Evolutionary conservation across 2,329 filamentous ascomycete genomes (phyloP).

Genomic region (Xylariaceae sp.): DNA sequence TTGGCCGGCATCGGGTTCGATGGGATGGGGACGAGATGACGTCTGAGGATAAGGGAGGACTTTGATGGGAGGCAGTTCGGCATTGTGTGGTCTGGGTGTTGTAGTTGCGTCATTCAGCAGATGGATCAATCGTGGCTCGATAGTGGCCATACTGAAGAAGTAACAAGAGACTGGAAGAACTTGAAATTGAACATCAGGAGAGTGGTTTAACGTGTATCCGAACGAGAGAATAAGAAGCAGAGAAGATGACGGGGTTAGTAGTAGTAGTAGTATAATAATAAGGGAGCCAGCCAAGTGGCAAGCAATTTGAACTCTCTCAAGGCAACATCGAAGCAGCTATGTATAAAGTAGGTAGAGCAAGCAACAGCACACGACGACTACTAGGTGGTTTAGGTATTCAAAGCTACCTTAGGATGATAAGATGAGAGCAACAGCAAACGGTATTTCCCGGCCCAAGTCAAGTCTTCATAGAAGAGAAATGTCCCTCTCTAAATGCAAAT

Average conservation of each 20-base stretch:
- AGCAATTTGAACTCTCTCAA: slow-evolving; percentile 16
- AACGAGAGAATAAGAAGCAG: slow-evolving; percentile 26
- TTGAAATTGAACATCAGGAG: slow-evolving; percentile 51
- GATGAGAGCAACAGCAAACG: not conserved
- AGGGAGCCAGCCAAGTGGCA: slow-evolving; percentile 13
- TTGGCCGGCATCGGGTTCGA: slow-evolving; percentile 58
- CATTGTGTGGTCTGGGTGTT: slow-evolving; percentile 53
- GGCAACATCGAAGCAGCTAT: slow-evolving; percentile 20
- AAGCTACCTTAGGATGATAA: not conserved
- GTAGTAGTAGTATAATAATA: too few species aligned
- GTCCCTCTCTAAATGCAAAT: slow-evolving; percentile 13
- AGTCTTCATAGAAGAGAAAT: slow-evolving; percentile 1
- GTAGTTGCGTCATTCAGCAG: slow-evolving; percentile 64
- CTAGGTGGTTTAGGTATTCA: not conserved
- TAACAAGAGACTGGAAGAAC: slow-evolving; percentile 39
- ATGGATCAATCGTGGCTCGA: slow-evolving; percentile 72
- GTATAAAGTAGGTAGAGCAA: not conserved
- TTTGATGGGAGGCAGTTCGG: slow-evolving; percentile 63
- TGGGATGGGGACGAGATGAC: slow-evolving; percentile 51
- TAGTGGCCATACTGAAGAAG: slow-evolving; percentile 66
- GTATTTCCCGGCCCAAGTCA: not conserved
- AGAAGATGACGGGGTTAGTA: slow-evolving; percentile 2
- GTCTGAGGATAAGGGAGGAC: slow-evolving; percentile 52
- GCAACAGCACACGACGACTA: slow-evolving; percentile 1
- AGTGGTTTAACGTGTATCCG: slow-evolving; percentile 28